Percentiles rank a stretch among this genome's conserved stretches.
These are phyloP conservation scores for Fagopyrum homotropicum DNA, from an alignment of 148 eudicot species.

Conservation along the genomic window DNA sequence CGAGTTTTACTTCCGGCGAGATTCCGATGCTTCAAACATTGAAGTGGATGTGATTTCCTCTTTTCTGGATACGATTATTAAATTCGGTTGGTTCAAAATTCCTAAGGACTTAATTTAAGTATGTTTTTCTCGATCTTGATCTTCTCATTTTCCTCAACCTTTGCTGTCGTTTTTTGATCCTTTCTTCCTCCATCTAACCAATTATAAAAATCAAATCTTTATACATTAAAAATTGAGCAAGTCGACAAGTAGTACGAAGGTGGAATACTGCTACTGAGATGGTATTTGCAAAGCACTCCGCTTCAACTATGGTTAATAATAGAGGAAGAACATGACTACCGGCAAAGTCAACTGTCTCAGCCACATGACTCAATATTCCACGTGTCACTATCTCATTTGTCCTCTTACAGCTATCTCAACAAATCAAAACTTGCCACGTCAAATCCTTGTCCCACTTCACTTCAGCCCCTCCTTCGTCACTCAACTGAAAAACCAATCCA, in stretches of 20 bases:
- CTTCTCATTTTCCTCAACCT: neutral
- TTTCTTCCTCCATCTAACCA: neutral
- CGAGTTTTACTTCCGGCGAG: too few relatives aligned
- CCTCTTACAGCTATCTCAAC: neutral
- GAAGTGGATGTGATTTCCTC: too few relatives aligned
- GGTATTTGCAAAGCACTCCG: neutral
- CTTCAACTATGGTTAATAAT: neutral
- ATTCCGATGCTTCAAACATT: too few relatives aligned
- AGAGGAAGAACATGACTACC: neutral
- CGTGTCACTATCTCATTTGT: neutral
- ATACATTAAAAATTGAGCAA: neutral
- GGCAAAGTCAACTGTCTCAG: neutral
- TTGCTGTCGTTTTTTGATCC: constrained; percentile 3
- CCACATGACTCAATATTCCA: neutral
- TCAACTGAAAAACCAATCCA: constrained; percentile 1
- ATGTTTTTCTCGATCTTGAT: neutral
- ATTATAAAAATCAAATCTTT: neutral
- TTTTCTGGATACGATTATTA: too few relatives aligned
- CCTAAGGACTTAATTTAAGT: too few relatives aligned
- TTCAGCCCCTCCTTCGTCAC: neutral
- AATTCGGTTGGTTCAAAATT: too few relatives aligned
- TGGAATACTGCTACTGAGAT: neutral
- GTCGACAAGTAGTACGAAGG: neutral
- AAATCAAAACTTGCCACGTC: constrained; percentile 4
- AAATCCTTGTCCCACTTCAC: neutral